Conservation (phyloP, 495 filamentous ascomycete genomes). For the Hypoxylon subgilvum region DNA sequence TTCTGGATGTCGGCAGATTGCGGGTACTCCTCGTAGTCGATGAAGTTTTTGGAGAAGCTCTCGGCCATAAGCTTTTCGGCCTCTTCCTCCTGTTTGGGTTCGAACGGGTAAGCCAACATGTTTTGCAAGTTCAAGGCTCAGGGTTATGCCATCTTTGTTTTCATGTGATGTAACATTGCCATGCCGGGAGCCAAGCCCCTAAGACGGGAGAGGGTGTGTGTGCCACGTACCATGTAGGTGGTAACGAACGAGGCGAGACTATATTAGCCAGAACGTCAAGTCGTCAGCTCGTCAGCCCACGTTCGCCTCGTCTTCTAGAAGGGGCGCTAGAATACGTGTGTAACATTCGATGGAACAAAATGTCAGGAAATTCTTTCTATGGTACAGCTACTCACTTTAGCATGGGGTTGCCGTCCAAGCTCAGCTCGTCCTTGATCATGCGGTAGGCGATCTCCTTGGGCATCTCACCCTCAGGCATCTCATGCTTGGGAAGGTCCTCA, state of each 20-base stretch:
- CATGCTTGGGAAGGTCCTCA: constrained; percentile 74
- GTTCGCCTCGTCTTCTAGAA: constrained; percentile 12
- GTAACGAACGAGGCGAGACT: constrained; percentile 83
- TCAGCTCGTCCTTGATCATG: constrained; percentile 94
- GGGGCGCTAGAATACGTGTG: neutral
- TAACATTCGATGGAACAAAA: neutral
- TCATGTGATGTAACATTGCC: constrained; percentile 24
- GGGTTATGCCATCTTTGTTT: too few species aligned
- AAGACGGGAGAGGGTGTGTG: neutral
- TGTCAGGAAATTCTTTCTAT: constrained; percentile 18
- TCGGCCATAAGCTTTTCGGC: constrained; percentile 91
- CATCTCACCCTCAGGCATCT: constrained; percentile 92
- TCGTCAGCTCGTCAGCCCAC: constrained; percentile 30
- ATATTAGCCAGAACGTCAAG: constrained; percentile 8
- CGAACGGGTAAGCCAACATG: neutral
- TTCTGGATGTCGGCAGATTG: constrained; percentile 90
- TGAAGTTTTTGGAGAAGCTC: constrained; percentile 89
- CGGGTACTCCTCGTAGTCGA: constrained; percentile 91
- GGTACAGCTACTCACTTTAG: constrained; percentile 76
- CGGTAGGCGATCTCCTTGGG: constrained; percentile 88
- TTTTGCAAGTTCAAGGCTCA: too few species aligned
- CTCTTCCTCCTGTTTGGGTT: constrained; percentile 74
- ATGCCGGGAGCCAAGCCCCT: constrained; percentile 7
- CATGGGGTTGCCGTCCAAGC: constrained; percentile 86
- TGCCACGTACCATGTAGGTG: constrained; percentile 73